These are phyloP conservation scores for Arthrobotrys sinensis DNA, from an alignment of 2,329 filamentous ascomycete species.

Conservation along the genomic window DNA sequence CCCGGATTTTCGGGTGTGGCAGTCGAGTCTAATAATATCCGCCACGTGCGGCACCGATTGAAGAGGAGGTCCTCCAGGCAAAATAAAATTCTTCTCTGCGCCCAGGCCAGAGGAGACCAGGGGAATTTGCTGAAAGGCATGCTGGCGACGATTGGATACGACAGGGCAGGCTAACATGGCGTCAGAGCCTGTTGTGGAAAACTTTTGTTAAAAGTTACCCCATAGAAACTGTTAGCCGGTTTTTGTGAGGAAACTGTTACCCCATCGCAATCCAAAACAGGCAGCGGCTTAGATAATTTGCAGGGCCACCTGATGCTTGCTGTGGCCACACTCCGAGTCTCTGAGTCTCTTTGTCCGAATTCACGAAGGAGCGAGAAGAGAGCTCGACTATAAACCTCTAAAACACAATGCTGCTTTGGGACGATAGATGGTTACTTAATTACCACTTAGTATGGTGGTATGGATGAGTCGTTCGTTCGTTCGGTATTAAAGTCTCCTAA, in stretches of 20 bases:
- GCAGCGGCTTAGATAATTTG: conserved; percentile 58
- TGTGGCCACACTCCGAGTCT: conserved; percentile 19
- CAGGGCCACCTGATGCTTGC: conserved; percentile 21
- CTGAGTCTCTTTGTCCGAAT: conserved; percentile 3
- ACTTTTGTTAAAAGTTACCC: conserved; percentile 32
- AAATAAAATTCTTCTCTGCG: background rate
- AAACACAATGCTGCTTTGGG: conserved; percentile 16
- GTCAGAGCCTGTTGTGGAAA: conserved; percentile 26
- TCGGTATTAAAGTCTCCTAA: background rate
- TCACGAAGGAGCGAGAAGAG: background rate
- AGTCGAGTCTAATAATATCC: conserved; percentile 27
- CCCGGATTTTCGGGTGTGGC: conserved; percentile 42
- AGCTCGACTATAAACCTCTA: conserved; percentile 21
- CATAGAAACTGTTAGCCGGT: conserved; percentile 33
- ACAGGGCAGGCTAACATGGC: conserved; percentile 25
- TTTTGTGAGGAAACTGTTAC: conserved; percentile 58
- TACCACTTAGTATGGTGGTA: too few relatives aligned
- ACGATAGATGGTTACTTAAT: background rate
- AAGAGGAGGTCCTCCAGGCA: conserved; percentile 21
- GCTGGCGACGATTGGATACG: conserved; percentile 21
- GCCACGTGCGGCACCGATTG: conserved; percentile 4
- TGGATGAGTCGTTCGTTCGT: too few relatives aligned
- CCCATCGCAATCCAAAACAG: conserved; percentile 54
- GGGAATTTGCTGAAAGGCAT: background rate
- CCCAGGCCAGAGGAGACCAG: background rate